Evolutionary conservation across 352 stramenopile genomes (phyloP), one percentile per base, ranked within the genome.

Genomic region (Globisporangium spiculum): DNA sequence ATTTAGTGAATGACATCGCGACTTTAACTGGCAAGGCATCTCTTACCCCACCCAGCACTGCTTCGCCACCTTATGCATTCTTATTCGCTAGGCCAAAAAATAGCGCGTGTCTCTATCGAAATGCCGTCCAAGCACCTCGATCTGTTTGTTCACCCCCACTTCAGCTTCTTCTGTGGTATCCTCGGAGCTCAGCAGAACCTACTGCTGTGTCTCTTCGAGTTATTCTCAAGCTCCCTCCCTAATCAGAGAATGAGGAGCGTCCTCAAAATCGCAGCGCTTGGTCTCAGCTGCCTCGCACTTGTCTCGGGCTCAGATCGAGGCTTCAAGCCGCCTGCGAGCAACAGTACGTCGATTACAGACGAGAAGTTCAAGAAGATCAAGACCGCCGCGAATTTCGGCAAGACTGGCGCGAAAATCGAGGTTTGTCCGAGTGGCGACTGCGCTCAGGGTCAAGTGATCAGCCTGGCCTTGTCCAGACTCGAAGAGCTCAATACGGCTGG

Each of bases 341-440:
- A 7, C 10, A n/a, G 7, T 14, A 65, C 50, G 10, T 14, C 16
- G 9, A 30, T 26, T 20, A 20, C 7, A 22, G 44, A 32, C 3
- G 50, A n/a, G 9, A 52, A 60, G 32, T 62, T 62, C 54, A 32
- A 46, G 20, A 62, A 68, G 50, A 75, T 84, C 60, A 81, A 71
- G 56, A 83, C 77, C 0, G 59, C 55, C 0, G 77, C 71, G 46
- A 80, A 76, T 50, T 83, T 87, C 34, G 70, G 66, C 30, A 69
- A 67, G 1, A 18, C 20, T 0, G 73, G 71, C 14, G 77, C 67
- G n/a, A 75, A 77, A 36, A 83, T 88, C 50, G 27, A 75, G 27
- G 62, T 88, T 0, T 85, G 79, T 34, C 77, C 79, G 9, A 71
- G 65, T n/a, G 75, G 75, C 18, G 69, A 57, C 66, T 64, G 38